phyloP scores from a whole-genome alignment of 2,329 filamentous ascomycete species.

The Aspergillus bombycis region DNA sequence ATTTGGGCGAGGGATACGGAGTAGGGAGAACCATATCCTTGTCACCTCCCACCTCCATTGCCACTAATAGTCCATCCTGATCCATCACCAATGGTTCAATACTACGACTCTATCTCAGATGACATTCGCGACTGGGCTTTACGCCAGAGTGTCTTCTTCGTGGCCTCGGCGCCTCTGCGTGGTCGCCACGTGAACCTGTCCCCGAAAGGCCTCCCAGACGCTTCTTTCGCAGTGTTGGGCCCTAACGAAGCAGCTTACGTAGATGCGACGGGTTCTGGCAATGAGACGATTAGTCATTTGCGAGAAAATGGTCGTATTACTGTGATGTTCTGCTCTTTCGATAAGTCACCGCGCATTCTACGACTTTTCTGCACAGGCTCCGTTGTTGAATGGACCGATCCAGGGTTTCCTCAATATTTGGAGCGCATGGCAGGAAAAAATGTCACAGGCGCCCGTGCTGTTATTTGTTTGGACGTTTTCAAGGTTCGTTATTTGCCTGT shows the following conservation, averaged over 20 bases:
- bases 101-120: constrained; percentile 57
- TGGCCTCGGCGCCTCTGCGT: constrained; percentile 70
- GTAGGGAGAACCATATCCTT: neutral
- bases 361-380: constrained; percentile 64
- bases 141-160: constrained; percentile 73
- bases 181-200: constrained; percentile 74
- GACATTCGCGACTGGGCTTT: constrained; percentile 67
- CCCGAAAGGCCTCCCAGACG: constrained; percentile 68
- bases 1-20: neutral
- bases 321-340: constrained; percentile 73
- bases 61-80: too few relatives aligned
- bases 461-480: constrained; percentile 65
- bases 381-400: constrained; percentile 63
- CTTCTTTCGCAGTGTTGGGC: constrained; percentile 64
- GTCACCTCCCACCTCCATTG: neutral
- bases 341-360: constrained; percentile 62
- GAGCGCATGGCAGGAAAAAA: constrained; percentile 49
- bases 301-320: constrained; percentile 78
- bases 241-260: constrained; percentile 68
- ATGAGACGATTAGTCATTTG: constrained; percentile 74
- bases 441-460: constrained; percentile 58
- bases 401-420: constrained; percentile 51
- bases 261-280: constrained; percentile 74
- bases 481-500: constrained; percentile 44
- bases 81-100: constrained; percentile 58